These are phyloP conservation scores for Mycocalia duriaeana DNA, from an alignment of 1,284 basidiomycete species.

Conservation along the genomic window DNA sequence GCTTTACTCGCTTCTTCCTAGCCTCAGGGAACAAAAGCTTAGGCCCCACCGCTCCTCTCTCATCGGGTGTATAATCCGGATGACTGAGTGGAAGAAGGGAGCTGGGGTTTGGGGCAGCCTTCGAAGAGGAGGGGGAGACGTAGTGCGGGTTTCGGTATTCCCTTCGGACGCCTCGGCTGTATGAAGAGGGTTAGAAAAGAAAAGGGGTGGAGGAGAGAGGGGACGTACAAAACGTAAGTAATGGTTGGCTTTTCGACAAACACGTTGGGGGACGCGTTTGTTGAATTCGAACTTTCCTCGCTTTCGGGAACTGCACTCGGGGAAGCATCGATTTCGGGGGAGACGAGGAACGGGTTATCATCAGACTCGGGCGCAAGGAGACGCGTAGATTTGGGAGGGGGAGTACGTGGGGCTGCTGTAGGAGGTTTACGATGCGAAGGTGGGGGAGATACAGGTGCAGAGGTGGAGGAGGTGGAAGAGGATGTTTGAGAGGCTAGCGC, in stretches of 20 bases:
- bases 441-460: slow-evolving; percentile 36
- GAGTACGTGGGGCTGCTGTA: slow-evolving; percentile 6
- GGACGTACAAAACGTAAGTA: slow-evolving; percentile 57
- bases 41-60: slow-evolving; percentile 40
- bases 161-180: slow-evolving; percentile 49
- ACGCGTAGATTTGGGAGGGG: slow-evolving; percentile 24
- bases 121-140: slow-evolving; percentile 31
- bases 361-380: slow-evolving; percentile 35
- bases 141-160: slow-evolving; percentile 49
- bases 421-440: slow-evolving; percentile 33
- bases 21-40: slow-evolving; percentile 43
- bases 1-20: slow-evolving; percentile 1
- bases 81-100: slow-evolving; percentile 44
- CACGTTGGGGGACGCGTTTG: slow-evolving; percentile 11
- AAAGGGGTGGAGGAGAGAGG: slow-evolving; percentile 2
- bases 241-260: slow-evolving; percentile 43
- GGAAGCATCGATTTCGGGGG: slow-evolving; percentile 1
- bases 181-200: slow-evolving; percentile 5
- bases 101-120: slow-evolving; percentile 32
- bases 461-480: too few relatives aligned
- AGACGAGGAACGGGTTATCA: slow-evolving; percentile 37
- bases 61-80: slow-evolving; percentile 47
- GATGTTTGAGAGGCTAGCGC: too few relatives aligned
- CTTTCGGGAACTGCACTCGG: not conserved
- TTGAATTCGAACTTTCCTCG: slow-evolving; percentile 14